phyloP scores from a whole-genome alignment of 805 yeast species.

The Candida tammaniensis region DNA sequence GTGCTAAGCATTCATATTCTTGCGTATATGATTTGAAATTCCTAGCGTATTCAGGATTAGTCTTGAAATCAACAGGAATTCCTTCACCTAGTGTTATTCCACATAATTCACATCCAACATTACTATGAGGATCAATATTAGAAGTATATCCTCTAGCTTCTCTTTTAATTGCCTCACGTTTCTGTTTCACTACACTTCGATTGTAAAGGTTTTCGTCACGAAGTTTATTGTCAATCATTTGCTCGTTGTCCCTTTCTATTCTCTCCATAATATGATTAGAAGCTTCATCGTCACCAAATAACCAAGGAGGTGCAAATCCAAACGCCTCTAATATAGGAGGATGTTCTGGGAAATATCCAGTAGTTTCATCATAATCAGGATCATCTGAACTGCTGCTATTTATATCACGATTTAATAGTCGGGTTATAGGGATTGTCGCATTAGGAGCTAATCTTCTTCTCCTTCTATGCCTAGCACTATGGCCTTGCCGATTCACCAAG shows the following conservation, averaged over 20 bases:
- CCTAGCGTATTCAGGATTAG: conserved; percentile 30
- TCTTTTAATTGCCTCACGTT: conserved; percentile 21
- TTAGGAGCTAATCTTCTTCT: neutral
- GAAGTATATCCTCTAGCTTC: conserved; percentile 30
- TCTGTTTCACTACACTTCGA: conserved; percentile 26
- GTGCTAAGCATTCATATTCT: conserved; percentile 47
- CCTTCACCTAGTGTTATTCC: conserved; percentile 75
- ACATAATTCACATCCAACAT: conserved; percentile 57
- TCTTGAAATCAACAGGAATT: conserved; percentile 50
- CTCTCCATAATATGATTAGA: conserved; percentile 24
- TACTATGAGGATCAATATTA: conserved; percentile 19
- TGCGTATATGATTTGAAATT: conserved; percentile 22
- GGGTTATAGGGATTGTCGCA: neutral
- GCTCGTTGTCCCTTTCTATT: conserved; percentile 39
- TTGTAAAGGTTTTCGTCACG: conserved; percentile 30
- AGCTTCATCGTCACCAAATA: conserved; percentile 12
- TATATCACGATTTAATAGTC: neutral
- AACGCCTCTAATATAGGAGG: neutral
- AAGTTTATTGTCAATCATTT: conserved; percentile 30
- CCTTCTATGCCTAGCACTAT: conserved; percentile 2
- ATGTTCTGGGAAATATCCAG: conserved; percentile 1
- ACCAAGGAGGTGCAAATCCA: neutral
- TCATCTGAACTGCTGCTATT: conserved; percentile 1
- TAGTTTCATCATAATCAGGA: conserved; percentile 6
- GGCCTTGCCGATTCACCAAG: conserved; percentile 3